Conservation (phyloP, 2,329 filamentous ascomycete species). For the Cladophialophora chaetospira region DNA sequence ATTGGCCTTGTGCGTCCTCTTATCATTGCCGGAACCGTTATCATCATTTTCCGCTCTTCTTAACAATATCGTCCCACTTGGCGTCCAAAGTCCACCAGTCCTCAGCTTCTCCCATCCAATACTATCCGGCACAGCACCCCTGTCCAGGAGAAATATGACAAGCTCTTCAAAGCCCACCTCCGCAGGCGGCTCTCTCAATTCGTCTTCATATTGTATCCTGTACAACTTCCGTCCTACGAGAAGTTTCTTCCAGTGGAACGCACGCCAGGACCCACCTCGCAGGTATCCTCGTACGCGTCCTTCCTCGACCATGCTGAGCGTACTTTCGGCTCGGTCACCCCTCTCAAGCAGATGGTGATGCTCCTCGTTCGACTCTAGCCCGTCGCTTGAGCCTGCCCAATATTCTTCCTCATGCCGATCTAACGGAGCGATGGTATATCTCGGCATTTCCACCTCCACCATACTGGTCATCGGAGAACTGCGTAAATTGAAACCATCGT, state of each 20-base stretch:
- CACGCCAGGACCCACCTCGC: conserved; percentile 65
- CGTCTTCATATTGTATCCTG: conserved; percentile 62
- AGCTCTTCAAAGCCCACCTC: conserved; percentile 61
- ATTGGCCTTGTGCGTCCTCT: conserved; percentile 44
- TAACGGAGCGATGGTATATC: conserved; percentile 64
- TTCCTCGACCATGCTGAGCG: conserved; percentile 30
- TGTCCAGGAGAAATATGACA: conserved; percentile 63
- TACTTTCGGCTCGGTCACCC: conserved; percentile 20
- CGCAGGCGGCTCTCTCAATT: conserved; percentile 50
- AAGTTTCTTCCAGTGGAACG: conserved; percentile 67
- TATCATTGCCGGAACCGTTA: background rate
- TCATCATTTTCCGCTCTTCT: conserved; percentile 45
- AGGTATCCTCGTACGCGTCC: conserved; percentile 50
- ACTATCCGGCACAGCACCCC: conserved; percentile 62
- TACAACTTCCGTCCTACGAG: conserved; percentile 64
- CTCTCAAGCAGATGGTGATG: conserved; percentile 36
- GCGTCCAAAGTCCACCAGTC: conserved; percentile 62
- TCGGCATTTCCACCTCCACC: conserved; percentile 66
- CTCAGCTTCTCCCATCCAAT: conserved; percentile 61
- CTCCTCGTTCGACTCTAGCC: conserved; percentile 28
- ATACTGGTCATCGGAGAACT: conserved; percentile 66
- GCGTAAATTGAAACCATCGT: conserved; percentile 58
- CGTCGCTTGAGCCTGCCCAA: conserved; percentile 54
- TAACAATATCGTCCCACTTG: conserved; percentile 60
- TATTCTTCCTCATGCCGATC: conserved; percentile 61